phyloP scores from a whole-genome alignment of 1,139 yeast genomes.

The Kodamaea alishanica region DNA sequence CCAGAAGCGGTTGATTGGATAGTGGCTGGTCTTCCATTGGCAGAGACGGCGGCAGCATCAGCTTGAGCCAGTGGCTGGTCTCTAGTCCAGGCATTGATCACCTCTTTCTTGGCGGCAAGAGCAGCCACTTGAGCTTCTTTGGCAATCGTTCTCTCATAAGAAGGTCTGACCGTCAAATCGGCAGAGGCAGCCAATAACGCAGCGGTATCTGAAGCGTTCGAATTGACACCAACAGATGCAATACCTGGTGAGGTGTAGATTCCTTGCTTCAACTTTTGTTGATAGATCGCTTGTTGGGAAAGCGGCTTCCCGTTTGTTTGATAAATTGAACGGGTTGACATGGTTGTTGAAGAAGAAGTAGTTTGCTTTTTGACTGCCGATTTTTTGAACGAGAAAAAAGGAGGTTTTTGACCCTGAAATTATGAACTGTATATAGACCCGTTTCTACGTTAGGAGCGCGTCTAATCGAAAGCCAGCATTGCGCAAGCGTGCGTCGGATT shows the following conservation, averaged over 20 bases:
- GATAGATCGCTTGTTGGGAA: slow-evolving; percentile 71
- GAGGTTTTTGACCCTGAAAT: slow-evolving; percentile 3
- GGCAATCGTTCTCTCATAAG: slow-evolving; percentile 60
- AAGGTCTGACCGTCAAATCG: slow-evolving; percentile 58
- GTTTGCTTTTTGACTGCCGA: too few relatives aligned
- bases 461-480: too few relatives aligned
- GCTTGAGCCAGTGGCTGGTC: slow-evolving; percentile 43
- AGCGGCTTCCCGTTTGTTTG: slow-evolving; percentile 68
- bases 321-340: slow-evolving; percentile 53
- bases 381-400: too few relatives aligned
- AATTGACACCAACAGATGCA: slow-evolving; percentile 66
- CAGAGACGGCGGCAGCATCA: slow-evolving; percentile 41
- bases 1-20: slow-evolving; percentile 11
- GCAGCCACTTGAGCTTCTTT: slow-evolving; percentile 68
- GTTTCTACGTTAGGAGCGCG: too few relatives aligned
- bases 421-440: not conserved
- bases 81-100: slow-evolving; percentile 43
- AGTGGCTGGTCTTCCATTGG: slow-evolving; percentile 12
- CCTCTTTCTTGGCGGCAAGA: slow-evolving; percentile 47
- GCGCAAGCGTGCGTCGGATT: too few relatives aligned
- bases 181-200: slow-evolving; percentile 69
- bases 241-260: slow-evolving; percentile 67
- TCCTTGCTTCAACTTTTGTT: slow-evolving; percentile 75
- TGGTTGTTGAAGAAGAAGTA: too few relatives aligned
- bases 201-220: slow-evolving; percentile 70